A percentile compares a stretch with the other conserved stretches of the same genome.
Evolutionary conservation across 495 filamentous ascomycete genomes (phyloP).

Genomic region (Penicillium paxilli): DNA sequence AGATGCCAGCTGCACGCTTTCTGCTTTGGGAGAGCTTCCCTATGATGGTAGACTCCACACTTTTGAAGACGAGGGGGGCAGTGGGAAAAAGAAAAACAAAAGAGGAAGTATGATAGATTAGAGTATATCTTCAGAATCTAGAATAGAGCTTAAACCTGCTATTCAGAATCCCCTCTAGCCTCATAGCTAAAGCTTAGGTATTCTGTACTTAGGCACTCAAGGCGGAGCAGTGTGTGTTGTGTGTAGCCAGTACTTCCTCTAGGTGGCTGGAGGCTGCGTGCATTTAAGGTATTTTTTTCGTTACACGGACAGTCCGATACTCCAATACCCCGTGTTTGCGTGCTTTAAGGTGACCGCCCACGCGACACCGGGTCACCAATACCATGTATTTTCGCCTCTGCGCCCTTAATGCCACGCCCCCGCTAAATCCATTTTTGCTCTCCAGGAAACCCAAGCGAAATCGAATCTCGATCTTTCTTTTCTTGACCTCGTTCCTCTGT

Average conservation of each 20-base stretch:
- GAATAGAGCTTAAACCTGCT: no score
- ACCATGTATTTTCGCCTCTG: not conserved
- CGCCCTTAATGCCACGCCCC: constrained; percentile 26
- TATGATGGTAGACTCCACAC: not conserved
- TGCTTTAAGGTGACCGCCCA: not conserved
- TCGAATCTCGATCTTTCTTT: constrained; percentile 32
- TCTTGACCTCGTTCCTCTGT: constrained; percentile 27
- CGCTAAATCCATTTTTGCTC: constrained; percentile 32
- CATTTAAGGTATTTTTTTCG: constrained; percentile 5
- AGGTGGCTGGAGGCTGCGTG: constrained; percentile 5
- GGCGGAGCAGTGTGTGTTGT: constrained; percentile 8
- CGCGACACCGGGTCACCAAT: not conserved
- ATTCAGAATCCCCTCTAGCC: not conserved
- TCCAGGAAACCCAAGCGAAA: constrained; percentile 33
- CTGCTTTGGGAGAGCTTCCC: not conserved
- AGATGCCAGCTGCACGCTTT: constrained; percentile 11
- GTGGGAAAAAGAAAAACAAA: not conserved
- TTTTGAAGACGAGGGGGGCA: no score
- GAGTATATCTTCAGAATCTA: no score
- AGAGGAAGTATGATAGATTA: not conserved
- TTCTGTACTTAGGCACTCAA: not conserved
- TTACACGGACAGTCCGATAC: not conserved
- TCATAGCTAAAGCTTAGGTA: not conserved
- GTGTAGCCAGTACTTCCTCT: constrained; percentile 14
- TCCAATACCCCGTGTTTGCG: not conserved